Evolutionary conservation across 768 basidiomycete species (phyloP).

Genomic region (Zangia roseola): DNA sequence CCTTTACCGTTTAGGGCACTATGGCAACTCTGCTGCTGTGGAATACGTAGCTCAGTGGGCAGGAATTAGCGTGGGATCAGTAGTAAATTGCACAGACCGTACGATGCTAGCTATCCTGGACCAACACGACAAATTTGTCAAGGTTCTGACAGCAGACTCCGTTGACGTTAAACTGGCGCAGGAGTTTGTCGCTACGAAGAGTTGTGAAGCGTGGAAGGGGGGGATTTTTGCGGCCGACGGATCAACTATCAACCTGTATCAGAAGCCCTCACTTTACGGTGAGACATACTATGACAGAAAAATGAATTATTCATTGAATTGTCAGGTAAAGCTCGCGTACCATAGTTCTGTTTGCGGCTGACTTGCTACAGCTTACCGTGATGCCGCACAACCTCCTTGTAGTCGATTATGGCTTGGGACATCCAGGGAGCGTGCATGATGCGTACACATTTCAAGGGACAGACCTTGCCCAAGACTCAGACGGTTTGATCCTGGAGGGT

Average conservation of each 20-base stretch:
- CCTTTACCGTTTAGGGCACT: constrained; percentile 20
- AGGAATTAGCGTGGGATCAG: not conserved
- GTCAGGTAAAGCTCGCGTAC: constrained; percentile 11
- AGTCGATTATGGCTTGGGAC: constrained; percentile 3
- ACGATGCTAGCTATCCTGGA: not conserved
- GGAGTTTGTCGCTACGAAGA: not conserved
- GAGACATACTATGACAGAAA: constrained; percentile 16
- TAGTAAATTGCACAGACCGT: constrained; percentile 3
- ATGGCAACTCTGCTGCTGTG: constrained; percentile 19
- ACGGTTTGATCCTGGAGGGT: not conserved
- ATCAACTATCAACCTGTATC: constrained; percentile 21
- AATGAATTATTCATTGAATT: constrained; percentile 14
- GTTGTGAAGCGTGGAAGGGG: constrained; percentile 27
- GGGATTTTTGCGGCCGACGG: constrained; percentile 41
- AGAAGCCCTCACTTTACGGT: not conserved
- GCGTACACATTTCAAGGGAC: constrained; percentile 4
- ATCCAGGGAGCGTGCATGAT: constrained; percentile 11
- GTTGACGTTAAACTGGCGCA: not conserved
- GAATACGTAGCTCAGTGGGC: constrained; percentile 11
- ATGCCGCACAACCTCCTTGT: constrained; percentile 8
- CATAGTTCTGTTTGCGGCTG: not conserved
- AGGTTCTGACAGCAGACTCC: not conserved
- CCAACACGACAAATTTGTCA: not conserved
- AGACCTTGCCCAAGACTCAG: not conserved
- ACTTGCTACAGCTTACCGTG: not conserved